phyloP scores from a whole-genome alignment of 805 yeast species.

The Grigorovia yakushimaensis region DNA sequence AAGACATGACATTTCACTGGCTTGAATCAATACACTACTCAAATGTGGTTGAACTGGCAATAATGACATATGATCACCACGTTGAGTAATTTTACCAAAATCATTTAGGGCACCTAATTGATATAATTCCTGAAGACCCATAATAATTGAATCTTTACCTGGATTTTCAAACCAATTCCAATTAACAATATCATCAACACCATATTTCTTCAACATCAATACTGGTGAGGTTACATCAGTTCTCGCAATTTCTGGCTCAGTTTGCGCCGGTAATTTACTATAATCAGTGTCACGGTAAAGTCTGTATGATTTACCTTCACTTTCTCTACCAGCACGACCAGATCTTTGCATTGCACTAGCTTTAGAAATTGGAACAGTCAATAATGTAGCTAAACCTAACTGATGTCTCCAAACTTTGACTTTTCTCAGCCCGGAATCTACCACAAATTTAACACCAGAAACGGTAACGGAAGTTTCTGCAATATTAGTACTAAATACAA shows the following conservation, averaged over 20 bases:
- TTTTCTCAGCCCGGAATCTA: conserved; percentile 87
- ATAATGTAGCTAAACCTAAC: conserved; percentile 80
- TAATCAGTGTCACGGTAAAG: conserved; percentile 71
- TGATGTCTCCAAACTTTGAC: conserved; percentile 93
- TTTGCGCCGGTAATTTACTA: conserved; percentile 54
- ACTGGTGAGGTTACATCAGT: conserved; percentile 80
- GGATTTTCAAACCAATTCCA: conserved; percentile 96
- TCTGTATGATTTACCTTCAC: conserved; percentile 80
- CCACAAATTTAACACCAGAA: conserved; percentile 84
- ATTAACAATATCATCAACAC: conserved; percentile 69
- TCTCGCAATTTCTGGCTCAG: conserved; percentile 88
- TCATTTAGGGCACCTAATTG: conserved; percentile 72
- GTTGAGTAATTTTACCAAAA: conserved; percentile 60
- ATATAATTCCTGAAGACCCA: conserved; percentile 72
- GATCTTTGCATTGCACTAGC: conserved; percentile 93
- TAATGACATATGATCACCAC: conserved; percentile 81
- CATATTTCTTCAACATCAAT: conserved; percentile 70
- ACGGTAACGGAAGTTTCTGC: conserved; percentile 98
- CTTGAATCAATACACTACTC: conserved; percentile 72
- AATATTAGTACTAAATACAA: conserved; percentile 86
- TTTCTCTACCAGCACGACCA: conserved; percentile 99
- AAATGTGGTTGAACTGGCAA: conserved; percentile 89
- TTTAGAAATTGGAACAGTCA: conserved; percentile 86
- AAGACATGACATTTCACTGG: conserved; percentile 46
- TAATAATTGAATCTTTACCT: conserved; percentile 59